Conservation (phyloP, 2,329 filamentous ascomycete genomes). For the Sporothrix mexicana region DNA sequence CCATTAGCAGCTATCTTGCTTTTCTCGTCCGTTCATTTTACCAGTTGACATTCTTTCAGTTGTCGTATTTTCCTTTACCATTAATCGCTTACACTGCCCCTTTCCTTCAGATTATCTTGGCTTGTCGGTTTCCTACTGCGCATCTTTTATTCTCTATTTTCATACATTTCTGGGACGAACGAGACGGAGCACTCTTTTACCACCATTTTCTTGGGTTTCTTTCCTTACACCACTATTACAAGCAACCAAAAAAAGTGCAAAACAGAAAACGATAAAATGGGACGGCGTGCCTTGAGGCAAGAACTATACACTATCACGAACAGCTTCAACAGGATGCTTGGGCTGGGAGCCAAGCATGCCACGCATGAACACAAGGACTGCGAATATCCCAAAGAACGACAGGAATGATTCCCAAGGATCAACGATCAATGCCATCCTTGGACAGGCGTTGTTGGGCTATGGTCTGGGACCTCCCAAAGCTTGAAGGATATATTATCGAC, state of each 20-base stretch:
- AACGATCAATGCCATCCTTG: not conserved
- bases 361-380: not conserved
- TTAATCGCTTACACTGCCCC: not conserved
- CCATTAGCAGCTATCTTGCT: too few relatives aligned
- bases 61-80: not conserved
- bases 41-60: not conserved
- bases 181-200: not conserved
- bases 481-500: too few relatives aligned
- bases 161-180: not conserved
- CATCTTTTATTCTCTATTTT: not conserved
- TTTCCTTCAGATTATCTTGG: not conserved
- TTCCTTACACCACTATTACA: not conserved
- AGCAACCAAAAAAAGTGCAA: constrained; percentile 17
- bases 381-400: not conserved
- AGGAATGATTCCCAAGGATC: not conserved
- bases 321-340: not conserved
- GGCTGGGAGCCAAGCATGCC: not conserved
- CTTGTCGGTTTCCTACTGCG: not conserved
- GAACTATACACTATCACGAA: not conserved
- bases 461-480: too few relatives aligned
- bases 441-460: too few relatives aligned
- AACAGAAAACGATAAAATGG: constrained; percentile 16
- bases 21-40: not conserved
- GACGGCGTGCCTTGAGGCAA: not conserved
- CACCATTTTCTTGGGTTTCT: not conserved